Evolutionary conservation across 2,329 filamentous ascomycete genomes (phyloP).

Genomic region (Pseudofabraea citricarpa): DNA sequence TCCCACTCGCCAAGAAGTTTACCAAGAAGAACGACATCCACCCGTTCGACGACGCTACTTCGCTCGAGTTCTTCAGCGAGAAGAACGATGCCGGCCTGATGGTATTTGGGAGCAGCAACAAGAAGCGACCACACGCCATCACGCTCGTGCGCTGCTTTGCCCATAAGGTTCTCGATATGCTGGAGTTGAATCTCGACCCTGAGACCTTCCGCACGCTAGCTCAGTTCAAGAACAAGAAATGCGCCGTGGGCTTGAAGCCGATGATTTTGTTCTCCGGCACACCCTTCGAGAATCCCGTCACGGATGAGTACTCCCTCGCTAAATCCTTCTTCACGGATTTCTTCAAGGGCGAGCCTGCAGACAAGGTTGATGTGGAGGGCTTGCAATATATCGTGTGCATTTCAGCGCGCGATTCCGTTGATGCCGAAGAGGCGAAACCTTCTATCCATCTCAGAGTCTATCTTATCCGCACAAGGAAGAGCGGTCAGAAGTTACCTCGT

Average conservation of each 20-base stretch:
- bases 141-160: conserved; percentile 80
- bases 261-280: conserved; percentile 89
- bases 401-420: conserved; percentile 61
- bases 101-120: conserved; percentile 78
- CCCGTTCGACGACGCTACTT: conserved; percentile 85
- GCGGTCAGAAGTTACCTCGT: conserved; percentile 79
- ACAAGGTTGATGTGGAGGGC: conserved; percentile 90
- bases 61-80: conserved; percentile 89
- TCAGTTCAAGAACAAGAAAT: conserved; percentile 73
- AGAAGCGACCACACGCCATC: conserved; percentile 91
- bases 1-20: conserved; percentile 83
- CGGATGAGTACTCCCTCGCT: conserved; percentile 75
- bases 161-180: conserved; percentile 88
- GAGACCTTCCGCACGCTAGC: conserved; percentile 64
- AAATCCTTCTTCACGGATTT: conserved; percentile 88
- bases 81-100: conserved; percentile 92
- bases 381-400: conserved; percentile 87
- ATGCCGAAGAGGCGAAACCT: conserved; percentile 45
- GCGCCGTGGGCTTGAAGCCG: conserved; percentile 78
- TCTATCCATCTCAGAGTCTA: conserved; percentile 71
- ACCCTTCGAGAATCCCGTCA: conserved; percentile 76
- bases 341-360: conserved; percentile 74
- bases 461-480: conserved; percentile 79
- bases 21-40: conserved; percentile 95
- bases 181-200: conserved; percentile 80